Evolutionary conservation across 2,329 filamentous ascomycete genomes (phyloP).

Genomic region (Diaporthe ilicicola): DNA sequence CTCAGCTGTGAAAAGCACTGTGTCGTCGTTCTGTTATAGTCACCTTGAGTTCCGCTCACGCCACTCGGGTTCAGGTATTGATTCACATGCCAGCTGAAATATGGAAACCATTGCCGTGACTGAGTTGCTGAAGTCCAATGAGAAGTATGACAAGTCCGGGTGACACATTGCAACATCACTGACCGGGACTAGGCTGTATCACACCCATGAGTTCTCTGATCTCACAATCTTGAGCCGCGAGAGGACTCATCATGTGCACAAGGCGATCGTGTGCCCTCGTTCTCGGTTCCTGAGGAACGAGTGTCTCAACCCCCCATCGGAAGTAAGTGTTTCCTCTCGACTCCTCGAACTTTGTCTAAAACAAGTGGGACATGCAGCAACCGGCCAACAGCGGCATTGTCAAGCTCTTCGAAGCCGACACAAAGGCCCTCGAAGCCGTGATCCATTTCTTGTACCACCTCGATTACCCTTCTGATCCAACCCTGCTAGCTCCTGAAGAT

Average conservation of each 20-base stretch:
- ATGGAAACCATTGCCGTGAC: not conserved
- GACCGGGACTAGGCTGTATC: not conserved
- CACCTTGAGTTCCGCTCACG: not conserved
- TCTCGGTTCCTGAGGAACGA: not conserved
- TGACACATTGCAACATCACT: not conserved
- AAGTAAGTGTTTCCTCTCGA: not conserved
- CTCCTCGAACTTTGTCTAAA: not conserved
- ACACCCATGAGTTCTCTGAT: conserved; percentile 7
- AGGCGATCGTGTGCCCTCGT: conserved; percentile 17
- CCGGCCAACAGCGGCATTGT: not conserved
- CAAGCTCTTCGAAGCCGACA: conserved; percentile 31
- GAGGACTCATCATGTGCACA: conserved; percentile 10
- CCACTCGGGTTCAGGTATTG: not conserved
- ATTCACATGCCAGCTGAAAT: not conserved
- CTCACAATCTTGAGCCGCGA: not conserved
- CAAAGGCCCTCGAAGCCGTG: conserved; percentile 32
- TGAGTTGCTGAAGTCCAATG: not conserved
- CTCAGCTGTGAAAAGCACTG: not conserved
- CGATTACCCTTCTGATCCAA: conserved; percentile 32
- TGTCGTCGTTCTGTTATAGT: not conserved
- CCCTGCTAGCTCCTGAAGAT: not conserved
- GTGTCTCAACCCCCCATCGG: not conserved
- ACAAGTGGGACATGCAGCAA: not conserved
- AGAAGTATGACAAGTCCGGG: not conserved
- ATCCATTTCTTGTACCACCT: conserved; percentile 36